phyloP scores from a whole-genome alignment of 306 rosid species.

The Aeschynomene evenia region DNA sequence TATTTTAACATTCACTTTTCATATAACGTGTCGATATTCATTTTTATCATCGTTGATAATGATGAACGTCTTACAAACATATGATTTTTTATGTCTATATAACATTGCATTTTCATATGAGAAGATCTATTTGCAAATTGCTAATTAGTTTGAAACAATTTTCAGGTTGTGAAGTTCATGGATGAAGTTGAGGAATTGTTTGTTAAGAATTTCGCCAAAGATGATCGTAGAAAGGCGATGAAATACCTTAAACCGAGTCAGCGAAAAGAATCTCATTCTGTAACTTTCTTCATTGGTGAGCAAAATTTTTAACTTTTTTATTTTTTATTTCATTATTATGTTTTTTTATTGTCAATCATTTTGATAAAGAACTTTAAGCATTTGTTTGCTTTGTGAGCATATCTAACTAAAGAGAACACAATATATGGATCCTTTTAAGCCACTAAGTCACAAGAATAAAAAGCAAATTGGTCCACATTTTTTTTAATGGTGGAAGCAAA shows the following conservation, averaged over 20 bases:
- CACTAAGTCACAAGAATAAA: conserved; percentile 52
- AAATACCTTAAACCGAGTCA: conserved; percentile 88
- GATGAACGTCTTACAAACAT: too few species aligned
- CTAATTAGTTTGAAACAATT: conserved; percentile 44
- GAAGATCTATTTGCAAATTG: too few species aligned
- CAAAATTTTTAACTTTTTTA: conserved; percentile 13
- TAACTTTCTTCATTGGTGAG: conserved; percentile 92
- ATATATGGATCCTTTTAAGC: conserved; percentile 46
- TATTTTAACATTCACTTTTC: too few species aligned
- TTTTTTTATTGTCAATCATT: conserved; percentile 38
- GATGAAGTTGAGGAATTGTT: conserved; percentile 93
- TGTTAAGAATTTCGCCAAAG: conserved; percentile 62
- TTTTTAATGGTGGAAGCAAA: conserved; percentile 37
- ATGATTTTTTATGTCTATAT: too few species aligned
- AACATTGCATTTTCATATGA: too few species aligned
- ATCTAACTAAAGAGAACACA: conserved; percentile 36
- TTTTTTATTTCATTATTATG: conserved; percentile 21
- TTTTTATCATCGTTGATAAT: too few species aligned
- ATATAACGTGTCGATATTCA: too few species aligned
- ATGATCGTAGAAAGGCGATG: conserved; percentile 88
- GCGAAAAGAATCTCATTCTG: conserved; percentile 76
- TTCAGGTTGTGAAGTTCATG: conserved; percentile 64
- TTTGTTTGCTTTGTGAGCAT: conserved; percentile 48
- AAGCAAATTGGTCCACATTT: conserved; percentile 40
- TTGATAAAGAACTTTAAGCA: conserved; percentile 39